These are phyloP conservation scores for Telopea speciosissima DNA, from an alignment of 177 flowering plant species.

Conservation along the genomic window DNA sequence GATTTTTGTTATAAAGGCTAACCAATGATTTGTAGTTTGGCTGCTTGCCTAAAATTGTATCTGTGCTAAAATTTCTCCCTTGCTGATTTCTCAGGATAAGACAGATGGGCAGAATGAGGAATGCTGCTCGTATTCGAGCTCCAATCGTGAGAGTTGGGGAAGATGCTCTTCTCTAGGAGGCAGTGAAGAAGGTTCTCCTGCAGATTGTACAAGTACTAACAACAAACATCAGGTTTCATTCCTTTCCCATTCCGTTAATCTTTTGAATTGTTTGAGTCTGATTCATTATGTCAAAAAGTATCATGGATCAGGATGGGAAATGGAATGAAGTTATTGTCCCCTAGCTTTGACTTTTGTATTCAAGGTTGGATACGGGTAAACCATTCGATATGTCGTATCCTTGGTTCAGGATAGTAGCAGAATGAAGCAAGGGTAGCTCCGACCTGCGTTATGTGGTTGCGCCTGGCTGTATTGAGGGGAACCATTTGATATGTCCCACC, in stretches of 20 bases:
- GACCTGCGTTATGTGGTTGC: background rate
- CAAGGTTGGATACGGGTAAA: no score
- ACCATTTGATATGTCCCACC: background rate
- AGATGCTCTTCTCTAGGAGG: constrained; percentile 84
- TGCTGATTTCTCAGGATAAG: constrained; percentile 44
- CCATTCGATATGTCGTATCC: background rate
- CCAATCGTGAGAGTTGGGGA: constrained; percentile 91
- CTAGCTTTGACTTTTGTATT: no score
- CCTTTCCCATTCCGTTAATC: constrained; percentile 13
- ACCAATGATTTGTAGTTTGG: background rate
- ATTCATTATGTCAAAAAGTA: background rate
- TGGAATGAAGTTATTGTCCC: no score
- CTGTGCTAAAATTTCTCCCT: background rate
- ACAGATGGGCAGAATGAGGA: constrained; percentile 47
- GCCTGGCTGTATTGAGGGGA: background rate
- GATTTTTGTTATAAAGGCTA: background rate
- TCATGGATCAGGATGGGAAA: background rate
- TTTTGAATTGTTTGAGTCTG: background rate
- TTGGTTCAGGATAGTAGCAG: background rate
- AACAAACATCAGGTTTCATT: constrained; percentile 48
- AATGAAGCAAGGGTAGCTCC: background rate
- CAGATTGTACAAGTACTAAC: constrained; percentile 26
- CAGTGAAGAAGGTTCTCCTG: constrained; percentile 61
- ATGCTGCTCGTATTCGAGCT: constrained; percentile 80
- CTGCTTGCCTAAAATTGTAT: background rate